Evolutionary conservation across 2,329 filamentous ascomycete genomes (phyloP).

Genomic region (Juglanconis oblonga): DNA sequence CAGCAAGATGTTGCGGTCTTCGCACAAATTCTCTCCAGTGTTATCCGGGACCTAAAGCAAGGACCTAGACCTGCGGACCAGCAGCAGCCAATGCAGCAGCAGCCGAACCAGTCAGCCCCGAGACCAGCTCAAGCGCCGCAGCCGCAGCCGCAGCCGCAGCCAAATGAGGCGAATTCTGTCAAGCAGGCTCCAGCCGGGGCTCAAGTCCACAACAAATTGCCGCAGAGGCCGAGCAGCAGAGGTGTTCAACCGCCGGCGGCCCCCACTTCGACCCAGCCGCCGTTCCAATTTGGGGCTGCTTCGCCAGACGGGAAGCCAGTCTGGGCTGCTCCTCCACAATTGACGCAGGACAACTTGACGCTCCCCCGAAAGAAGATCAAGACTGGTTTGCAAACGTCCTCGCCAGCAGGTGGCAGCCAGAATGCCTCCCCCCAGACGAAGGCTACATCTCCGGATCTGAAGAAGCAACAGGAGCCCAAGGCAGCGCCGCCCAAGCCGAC

Average conservation of each 20-base stretch:
- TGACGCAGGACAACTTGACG: slow-evolving; percentile 53
- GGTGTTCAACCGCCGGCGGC: slow-evolving; percentile 50
- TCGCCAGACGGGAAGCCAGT: slow-evolving; percentile 60
- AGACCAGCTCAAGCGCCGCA: neutral
- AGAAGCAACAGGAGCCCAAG: slow-evolving; percentile 27
- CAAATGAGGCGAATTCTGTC: slow-evolving; percentile 48
- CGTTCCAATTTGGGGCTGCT: slow-evolving; percentile 52
- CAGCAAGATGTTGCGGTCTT: slow-evolving; percentile 47
- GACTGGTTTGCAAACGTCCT: slow-evolving; percentile 38
- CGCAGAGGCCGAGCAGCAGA: slow-evolving; percentile 44
- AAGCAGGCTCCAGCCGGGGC: slow-evolving; percentile 38
- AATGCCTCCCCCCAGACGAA: slow-evolving; percentile 33
- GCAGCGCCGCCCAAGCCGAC: slow-evolving; percentile 38
- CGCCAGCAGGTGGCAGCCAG: slow-evolving; percentile 24
- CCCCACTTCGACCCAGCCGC: slow-evolving; percentile 55
- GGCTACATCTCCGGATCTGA: slow-evolving; percentile 45
- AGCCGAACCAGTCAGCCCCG: slow-evolving; percentile 10
- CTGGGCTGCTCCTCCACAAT: slow-evolving; percentile 49
- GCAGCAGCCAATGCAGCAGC: slow-evolving; percentile 19
- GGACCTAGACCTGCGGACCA: slow-evolving; percentile 29
- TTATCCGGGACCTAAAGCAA: slow-evolving; percentile 47
- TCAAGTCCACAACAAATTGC: slow-evolving; percentile 45
- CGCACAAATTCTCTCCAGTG: slow-evolving; percentile 43
- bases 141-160: slow-evolving; percentile 23
- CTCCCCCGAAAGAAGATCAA: slow-evolving; percentile 58